A percentile compares a stretch with the other conserved stretches of the same genome.
These are phyloP conservation scores for Trichoderma arundinaceum DNA, from an alignment of 2,329 filamentous ascomycete genomes.

Conservation along the genomic window DNA sequence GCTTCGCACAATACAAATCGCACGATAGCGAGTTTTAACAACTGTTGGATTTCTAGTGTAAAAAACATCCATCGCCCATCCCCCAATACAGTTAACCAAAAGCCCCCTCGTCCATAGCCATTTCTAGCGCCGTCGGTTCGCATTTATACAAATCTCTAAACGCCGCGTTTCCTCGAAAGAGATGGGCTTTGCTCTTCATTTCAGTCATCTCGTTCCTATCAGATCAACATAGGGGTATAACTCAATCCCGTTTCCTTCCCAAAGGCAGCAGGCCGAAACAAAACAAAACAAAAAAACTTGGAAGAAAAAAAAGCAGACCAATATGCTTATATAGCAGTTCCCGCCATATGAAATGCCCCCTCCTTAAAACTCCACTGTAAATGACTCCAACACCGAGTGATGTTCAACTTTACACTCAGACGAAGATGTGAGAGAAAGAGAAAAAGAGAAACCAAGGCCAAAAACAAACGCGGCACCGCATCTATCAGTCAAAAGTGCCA, in stretches of 20 bases:
- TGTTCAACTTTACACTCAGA: slow-evolving; percentile 11
- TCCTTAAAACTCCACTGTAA: slow-evolving; percentile 24
- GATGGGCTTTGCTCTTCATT: slow-evolving; percentile 24
- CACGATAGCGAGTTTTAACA: not conserved
- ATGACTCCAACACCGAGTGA: slow-evolving; percentile 25
- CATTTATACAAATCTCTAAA: slow-evolving; percentile 28
- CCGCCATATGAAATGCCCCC: slow-evolving; percentile 20
- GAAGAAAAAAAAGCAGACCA: slow-evolving; percentile 13
- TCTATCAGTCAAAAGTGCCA: slow-evolving; percentile 46
- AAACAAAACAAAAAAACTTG: slow-evolving; percentile 3
- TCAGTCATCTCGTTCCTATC: slow-evolving; percentile 29
- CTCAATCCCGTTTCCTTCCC: slow-evolving; percentile 28
- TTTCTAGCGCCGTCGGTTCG: slow-evolving; percentile 13
- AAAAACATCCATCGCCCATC: not conserved
- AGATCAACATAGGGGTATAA: slow-evolving; percentile 32
- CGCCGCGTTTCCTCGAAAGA: slow-evolving; percentile 15
- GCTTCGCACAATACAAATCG: too few species aligned
- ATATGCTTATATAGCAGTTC: slow-evolving; percentile 27
- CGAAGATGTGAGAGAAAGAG: slow-evolving; percentile 5
- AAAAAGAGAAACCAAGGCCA: not conserved
- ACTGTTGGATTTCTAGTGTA: not conserved
- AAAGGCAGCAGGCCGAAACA: not conserved
- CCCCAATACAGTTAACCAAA: slow-evolving; percentile 1
- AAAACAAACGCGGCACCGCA: not conserved
- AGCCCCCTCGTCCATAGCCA: not conserved